Base-by-base conservation (phyloP, 2,329 filamentous ascomycete species). In the Penicillium sp. region DNA sequence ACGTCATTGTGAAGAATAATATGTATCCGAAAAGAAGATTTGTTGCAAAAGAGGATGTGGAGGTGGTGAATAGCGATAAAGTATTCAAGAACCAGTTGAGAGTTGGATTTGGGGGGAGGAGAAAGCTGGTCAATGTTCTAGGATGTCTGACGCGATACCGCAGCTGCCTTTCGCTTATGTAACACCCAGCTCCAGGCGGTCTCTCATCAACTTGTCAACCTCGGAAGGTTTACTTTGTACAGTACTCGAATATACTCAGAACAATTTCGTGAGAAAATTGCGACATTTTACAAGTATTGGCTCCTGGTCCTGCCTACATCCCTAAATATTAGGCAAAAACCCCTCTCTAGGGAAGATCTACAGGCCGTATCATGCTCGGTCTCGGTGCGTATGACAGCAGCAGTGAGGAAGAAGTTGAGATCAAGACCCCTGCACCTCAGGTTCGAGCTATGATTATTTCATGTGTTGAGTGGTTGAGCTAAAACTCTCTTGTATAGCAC, bases 1-100 rank as follows among this genome's bases (percentile, higher is more conserved):
- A 79, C 64, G 81, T 79, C 83, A 86, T 86, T 48, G 59, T 73
- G 67, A 61, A 41, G 26, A 27, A 35, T 14, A 20, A 31, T 12
- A 33, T 40, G 18, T 20, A 41, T 5, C 35, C 52, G 37, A 37
- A 44, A 31, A 35, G 25, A 48, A 40, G 31, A 44, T 52, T 27
- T 40, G 27, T 27, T 37, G 9, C 7, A 49, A 14, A n/a, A 7
- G n/a, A 35, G 22, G 15, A 37, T 45, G 9, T 25, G 14, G 45
- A 53, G 22, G 33, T 40, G 48, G 26, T 49, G 29, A 45, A 55
- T 27, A 47, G 40, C 18, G 57, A 46, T 31, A 43, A 46, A 41
- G 52, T 26, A n/a, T 40, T 44, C 44, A 33, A 48, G 22, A 46
- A 33, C n/a, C 7, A 41, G 40, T 56, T 46, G 54, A 50, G 22